Evolutionary conservation across 768 basidiomycete species (phyloP).

Genomic region (Phaffia tasmanica): DNA sequence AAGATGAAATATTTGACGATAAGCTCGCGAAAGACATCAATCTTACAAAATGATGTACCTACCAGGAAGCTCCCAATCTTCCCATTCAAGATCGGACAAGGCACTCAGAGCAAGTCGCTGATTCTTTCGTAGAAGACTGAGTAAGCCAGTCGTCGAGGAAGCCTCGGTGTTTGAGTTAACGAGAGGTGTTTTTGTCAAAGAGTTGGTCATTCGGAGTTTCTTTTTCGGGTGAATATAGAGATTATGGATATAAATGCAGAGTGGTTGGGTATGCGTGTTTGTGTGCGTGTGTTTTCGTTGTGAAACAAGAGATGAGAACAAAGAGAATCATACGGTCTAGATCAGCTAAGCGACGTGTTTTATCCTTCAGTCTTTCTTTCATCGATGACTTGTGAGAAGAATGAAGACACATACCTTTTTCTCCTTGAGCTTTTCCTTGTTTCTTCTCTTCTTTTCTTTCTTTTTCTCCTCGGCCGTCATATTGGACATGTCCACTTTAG

Average conservation of each 20-base stretch:
- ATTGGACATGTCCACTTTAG: conserved; percentile 1
- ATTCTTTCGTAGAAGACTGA: conserved; percentile 9
- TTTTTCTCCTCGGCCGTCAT: conserved; percentile 25
- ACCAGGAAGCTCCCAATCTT: conserved; percentile 23
- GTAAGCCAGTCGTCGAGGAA: conserved; percentile 8
- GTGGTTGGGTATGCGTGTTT: neutral
- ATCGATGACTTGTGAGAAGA: neutral
- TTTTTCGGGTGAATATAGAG: neutral
- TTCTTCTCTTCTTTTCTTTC: conserved; percentile 26
- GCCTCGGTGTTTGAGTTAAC: neutral
- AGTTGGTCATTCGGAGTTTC: neutral
- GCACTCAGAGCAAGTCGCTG: conserved; percentile 14
- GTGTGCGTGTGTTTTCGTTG: no score
- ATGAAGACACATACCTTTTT: conserved; percentile 20
- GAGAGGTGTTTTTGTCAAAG: no score
- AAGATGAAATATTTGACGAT: neutral
- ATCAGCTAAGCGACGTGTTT: no score
- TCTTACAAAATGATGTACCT: neutral
- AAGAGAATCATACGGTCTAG: no score
- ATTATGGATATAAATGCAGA: neutral
- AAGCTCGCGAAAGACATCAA: neutral
- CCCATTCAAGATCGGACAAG: conserved; percentile 24
- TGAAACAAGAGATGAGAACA: no score
- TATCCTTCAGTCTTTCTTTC: neutral
- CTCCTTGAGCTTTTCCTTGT: conserved; percentile 28